These are phyloP conservation scores for Aotearoamyces nothofagi DNA, from an alignment of 2,329 filamentous ascomycete genomes.

Conservation along the genomic window DNA sequence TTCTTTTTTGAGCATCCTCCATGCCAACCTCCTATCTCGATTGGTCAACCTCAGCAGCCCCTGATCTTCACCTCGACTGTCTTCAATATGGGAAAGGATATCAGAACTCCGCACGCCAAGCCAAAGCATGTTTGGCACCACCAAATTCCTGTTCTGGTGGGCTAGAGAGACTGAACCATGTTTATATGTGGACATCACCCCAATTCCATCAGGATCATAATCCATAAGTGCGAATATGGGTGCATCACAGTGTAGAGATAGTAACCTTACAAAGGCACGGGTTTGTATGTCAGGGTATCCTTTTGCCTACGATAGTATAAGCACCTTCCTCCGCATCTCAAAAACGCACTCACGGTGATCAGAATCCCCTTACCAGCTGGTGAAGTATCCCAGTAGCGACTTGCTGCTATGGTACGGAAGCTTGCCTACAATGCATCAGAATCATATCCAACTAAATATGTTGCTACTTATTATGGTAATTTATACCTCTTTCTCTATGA, in stretches of 20 bases:
- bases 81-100: constrained; percentile 6
- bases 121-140: constrained; percentile 41
- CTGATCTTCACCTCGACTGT: constrained; percentile 18
- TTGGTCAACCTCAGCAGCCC: constrained; percentile 23
- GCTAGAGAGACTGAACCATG: constrained; percentile 46
- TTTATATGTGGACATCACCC: constrained; percentile 61
- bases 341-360: constrained; percentile 37
- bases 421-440: constrained; percentile 41
- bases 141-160: constrained; percentile 37
- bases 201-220: constrained; percentile 62
- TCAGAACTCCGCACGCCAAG: constrained; percentile 35
- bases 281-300: constrained; percentile 69
- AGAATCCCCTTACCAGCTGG: constrained; percentile 42
- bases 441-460: constrained; percentile 1
- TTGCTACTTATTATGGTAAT: no score
- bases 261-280: constrained; percentile 41
- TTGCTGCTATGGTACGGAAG: constrained; percentile 50
- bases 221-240: constrained; percentile 54
- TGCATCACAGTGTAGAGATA: constrained; percentile 31
- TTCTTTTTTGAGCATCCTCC: constrained; percentile 32
- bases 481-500: constrained; percentile 65
- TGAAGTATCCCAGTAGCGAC: constrained; percentile 35
- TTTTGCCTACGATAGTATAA: constrained; percentile 44
- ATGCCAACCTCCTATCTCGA: constrained; percentile 42
- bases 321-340: background rate